These are phyloP conservation scores for Syzygium jambos DNA, from an alignment of 345 rosid genomes.

Conservation along the genomic window DNA sequence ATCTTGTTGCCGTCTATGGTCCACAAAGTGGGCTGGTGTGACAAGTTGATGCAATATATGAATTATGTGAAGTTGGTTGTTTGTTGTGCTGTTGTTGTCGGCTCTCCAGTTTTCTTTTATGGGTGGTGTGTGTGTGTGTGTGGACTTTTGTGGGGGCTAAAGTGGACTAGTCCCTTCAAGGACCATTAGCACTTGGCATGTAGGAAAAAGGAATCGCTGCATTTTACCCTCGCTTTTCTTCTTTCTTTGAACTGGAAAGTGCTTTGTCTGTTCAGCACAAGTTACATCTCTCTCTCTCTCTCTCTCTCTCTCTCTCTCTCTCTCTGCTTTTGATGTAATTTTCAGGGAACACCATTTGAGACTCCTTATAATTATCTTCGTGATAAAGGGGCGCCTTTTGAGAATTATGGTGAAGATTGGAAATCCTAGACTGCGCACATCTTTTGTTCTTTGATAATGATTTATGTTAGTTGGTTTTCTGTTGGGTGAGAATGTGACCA, in stretches of 20 bases:
- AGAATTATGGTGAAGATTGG: neutral
- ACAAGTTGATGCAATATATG: slow-evolving; percentile 23
- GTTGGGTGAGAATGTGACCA: neutral
- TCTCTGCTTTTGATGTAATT: slow-evolving; percentile 38
- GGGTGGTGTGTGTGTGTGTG: slow-evolving; percentile 14
- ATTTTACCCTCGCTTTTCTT: slow-evolving; percentile 7
- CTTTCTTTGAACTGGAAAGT: slow-evolving; percentile 31
- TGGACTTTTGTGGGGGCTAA: slow-evolving; percentile 30
- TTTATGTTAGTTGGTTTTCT: neutral
- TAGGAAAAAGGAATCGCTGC: slow-evolving; percentile 23
- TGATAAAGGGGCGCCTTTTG: neutral
- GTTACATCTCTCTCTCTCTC: neutral
- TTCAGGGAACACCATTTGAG: slow-evolving; percentile 13
- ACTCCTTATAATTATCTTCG: neutral
- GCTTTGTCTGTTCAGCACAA: slow-evolving; percentile 51
- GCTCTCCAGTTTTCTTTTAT: slow-evolving; percentile 1
- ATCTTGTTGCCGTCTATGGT: slow-evolving; percentile 13
- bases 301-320: slow-evolving; percentile 10
- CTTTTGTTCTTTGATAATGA: neutral
- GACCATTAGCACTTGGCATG: slow-evolving; percentile 58
- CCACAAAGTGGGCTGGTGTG: slow-evolving; percentile 22
- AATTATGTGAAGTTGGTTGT: slow-evolving; percentile 32
- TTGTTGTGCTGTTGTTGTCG: slow-evolving; percentile 52
- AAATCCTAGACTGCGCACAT: neutral
- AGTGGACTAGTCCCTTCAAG: slow-evolving; percentile 48